Evolutionary conservation across 2,329 filamentous ascomycete species (phyloP), one percentile per base, ranked within the genome.

Genomic region (Cladophialophora yegresii): DNA sequence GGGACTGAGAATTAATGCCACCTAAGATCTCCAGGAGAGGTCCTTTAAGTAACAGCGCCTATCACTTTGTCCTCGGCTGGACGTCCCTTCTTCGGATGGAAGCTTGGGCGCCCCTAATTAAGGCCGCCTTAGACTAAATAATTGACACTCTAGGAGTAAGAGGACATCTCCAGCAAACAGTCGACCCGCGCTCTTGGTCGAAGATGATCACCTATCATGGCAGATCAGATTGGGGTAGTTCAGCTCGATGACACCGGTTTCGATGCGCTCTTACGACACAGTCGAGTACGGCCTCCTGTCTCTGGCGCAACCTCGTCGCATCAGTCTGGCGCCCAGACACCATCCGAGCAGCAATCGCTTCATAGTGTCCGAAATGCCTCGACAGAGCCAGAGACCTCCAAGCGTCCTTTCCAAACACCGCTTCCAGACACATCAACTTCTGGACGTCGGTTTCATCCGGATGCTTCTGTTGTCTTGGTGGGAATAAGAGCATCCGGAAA

Each of bases 401-500:
- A 13, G n/a, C 30, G 28, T 13, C 22, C 3, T 20, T 12, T 50
- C n/a, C 30, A 43, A 33, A 56, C 54, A 20, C 28, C 49, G 16
- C 16, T 28, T 6, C 32, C 59, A 54, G 63, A 65, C 23, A 43
- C 10, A 6, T 51, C 50, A 4, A 16, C 22, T 6, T 40, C 50
- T 28, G 57, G 58, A 2, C 61, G 62, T 22, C 30, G 68, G 3
- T 76, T 79, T 62, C 71, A 72, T 22, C 71, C 73, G 1, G 73
- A 79, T 69, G 78, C 77, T 16, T 80, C 78, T 4, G 68, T 80
- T 32, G 74, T 80, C 22, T 68, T 80, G 8, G 73, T 80, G 51
- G 78, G 78, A 13, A 79, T 80, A 61, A 75, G 78, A 2, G 78
- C 77, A n/a, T 77, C 76, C 58, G 78, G 78, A 16, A 80, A 80